A percentile compares a stretch with the other conserved stretches of the same genome.
Conservation (phyloP, 805 yeast genomes). For the Saturnispora sanitii region DNA sequence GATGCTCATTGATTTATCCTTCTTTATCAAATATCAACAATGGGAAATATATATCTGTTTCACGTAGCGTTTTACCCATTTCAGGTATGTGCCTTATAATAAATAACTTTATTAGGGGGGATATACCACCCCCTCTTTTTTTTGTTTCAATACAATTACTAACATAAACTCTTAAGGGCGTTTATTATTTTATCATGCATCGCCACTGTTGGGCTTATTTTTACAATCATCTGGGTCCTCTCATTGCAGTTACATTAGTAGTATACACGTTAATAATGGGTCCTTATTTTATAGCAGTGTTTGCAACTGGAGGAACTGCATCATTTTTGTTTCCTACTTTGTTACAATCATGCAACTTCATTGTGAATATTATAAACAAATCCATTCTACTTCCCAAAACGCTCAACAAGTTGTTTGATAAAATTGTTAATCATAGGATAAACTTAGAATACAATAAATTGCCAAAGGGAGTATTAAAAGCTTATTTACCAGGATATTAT, state of each 20-base stretch:
- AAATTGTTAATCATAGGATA: conserved; percentile 19
- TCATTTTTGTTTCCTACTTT: conserved; percentile 20
- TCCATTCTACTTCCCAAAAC: conserved; percentile 26
- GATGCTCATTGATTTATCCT: not conserved
- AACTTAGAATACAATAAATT: conserved; percentile 17
- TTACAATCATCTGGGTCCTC: conserved; percentile 17
- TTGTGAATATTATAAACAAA: conserved; percentile 24
- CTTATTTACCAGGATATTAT: conserved; percentile 18
- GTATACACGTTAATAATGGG: conserved; percentile 16
- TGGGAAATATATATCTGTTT: conserved; percentile 3
- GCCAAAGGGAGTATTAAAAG: conserved; percentile 19
- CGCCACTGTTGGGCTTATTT: conserved; percentile 21
- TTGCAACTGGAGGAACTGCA: conserved; percentile 20
- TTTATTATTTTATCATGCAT: conserved; percentile 18
- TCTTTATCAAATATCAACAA: not conserved
- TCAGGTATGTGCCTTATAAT: conserved; percentile 2
- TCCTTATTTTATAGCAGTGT: conserved; percentile 12
- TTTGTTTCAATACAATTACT: not conserved
- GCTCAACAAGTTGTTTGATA: conserved; percentile 25
- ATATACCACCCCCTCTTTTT: too few relatives aligned
- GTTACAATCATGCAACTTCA: conserved; percentile 24
- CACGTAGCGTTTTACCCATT: conserved; percentile 10
- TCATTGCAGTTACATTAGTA: conserved; percentile 14
- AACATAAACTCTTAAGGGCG: conserved; percentile 16
- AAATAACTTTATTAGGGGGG: too few relatives aligned